Evolutionary conservation across 176 grass and related monocot species (phyloP), one percentile per base, ranked within the genome.

Genomic region (Hordeum marinum): DNA sequence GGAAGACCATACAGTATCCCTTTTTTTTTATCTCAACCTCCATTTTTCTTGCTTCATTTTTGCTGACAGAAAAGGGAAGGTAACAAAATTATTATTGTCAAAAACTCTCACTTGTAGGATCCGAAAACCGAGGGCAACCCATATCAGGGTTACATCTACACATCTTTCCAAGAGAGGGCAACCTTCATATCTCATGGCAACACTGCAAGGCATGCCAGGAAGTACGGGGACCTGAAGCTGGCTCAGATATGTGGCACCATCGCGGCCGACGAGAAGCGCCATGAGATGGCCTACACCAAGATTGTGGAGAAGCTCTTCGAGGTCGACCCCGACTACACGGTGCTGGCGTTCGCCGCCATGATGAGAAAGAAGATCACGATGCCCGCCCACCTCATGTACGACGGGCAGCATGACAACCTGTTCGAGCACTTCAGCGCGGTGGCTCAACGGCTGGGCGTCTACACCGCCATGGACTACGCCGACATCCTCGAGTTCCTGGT

Each of bases 281-380:
- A 75, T 5, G 72, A 75, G 72, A 75, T 45, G 17, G 72, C 72
- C 9, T 75, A 75, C 72, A 75, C 72, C 72, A 75, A 75, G 72
- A 75, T 75, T 6, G 72, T 75, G 2, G 72, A 75, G 72, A 75
- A 75, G 72, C 72, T 75, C 45, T 75, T 75, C 14, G 72, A 75
- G 45, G 27, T 75, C 0, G 72, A 75, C 26, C 72, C 72, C 2
- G 72, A 75, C 72, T 75, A 75, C 72, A 75, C 72, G 8, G 45
- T 75, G 72, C 26, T 54, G 25, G 72, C 72, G 8, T 75, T 75
- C 27, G 72, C 72, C 17, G 18, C 43, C 45, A 75, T 75, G 72
- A 75, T 75, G 72, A 75, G 72, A 45, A 75, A 75, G 72, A 75
- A 75, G 72, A 2, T 75, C 72, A 54, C 72, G 1, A 75, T 75